Evolutionary conservation across 2,329 filamentous ascomycete species (phyloP).

Genomic region (Colletotrichum liaoningense): DNA sequence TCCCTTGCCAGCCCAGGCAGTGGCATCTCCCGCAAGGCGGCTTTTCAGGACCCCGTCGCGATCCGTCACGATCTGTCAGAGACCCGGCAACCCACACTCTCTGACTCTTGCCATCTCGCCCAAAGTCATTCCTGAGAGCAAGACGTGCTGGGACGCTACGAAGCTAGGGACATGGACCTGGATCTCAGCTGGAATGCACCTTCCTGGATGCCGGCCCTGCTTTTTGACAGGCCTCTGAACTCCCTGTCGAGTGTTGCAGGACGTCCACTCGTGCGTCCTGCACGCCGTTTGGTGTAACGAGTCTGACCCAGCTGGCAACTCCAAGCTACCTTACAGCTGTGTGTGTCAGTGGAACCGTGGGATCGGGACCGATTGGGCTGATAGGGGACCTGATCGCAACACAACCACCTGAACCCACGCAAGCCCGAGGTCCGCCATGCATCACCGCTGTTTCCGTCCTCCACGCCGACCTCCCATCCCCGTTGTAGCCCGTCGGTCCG

Average conservation of each 20-base stretch:
- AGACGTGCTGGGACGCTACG: background rate
- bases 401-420: background rate
- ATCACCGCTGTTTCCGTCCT: conserved; percentile 15
- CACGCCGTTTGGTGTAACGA: conserved; percentile 27
- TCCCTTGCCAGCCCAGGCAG: conserved; percentile 2
- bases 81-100: background rate
- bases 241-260: conserved; percentile 12
- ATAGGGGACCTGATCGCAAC: conserved; percentile 6
- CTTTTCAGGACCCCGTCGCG: background rate
- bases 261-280: conserved; percentile 9
- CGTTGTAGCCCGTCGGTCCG: background rate
- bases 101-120: background rate
- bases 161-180: background rate
- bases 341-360: conserved; percentile 28
- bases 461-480: conserved; percentile 2
- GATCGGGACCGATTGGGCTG: conserved; percentile 30
- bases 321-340: conserved; percentile 13
- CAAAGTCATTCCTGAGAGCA: conserved; percentile 6
- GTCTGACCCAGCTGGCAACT: conserved; percentile 2
- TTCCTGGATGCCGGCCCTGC: background rate
- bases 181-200: conserved; percentile 4
- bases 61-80: background rate
- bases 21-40: conserved; percentile 3
- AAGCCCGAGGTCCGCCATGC: background rate
- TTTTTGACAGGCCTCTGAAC: background rate